Evolutionary conservation across 164 flowering plant genomes (phyloP), one percentile per base, ranked within the genome.

Genomic region (Vitis cinerea): DNA sequence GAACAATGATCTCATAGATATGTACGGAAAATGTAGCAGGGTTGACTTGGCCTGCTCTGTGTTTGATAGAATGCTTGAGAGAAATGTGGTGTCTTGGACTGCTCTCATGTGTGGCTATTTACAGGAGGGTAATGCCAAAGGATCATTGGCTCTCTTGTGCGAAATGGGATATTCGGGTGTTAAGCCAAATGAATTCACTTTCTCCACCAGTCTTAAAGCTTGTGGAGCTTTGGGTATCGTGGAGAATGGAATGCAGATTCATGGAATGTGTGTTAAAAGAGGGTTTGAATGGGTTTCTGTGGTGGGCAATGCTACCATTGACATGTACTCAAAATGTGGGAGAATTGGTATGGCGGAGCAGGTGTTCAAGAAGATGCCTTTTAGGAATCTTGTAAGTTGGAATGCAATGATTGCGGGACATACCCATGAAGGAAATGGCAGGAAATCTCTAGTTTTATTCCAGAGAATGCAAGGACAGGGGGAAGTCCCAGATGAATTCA

Each of bases 1-100:
- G 56, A 77, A 68, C 78, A 88, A 84, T 80, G 83, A 85, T 67
- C 85, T 93, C 9, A 76, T 91, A 27, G 86, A 81, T 63, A 81
- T 91, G 89, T 89, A 93, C 66, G 81, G 78, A 12, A 93, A 93
- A 78, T 91, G 92, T 75, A 72, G 81, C 2, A 74, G 73, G 72
- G 30, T 74, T 59, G 82, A 75, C 23, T 10, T 64, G 49, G 92
- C 95, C 17, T 66, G 61, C 64, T 16, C 3, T 4, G 83, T 90
- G 80, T 93, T 93, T 53, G 90, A 88, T 71, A 75, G 61, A 84
- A 90, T 91, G 95, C 86, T 66, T 60, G 80, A 84, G 4, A 87
- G 87, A 77, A 88, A 91, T 74, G 92, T 88, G 4, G 97, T 93
- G 48, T 82, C 95, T 29, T 93, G 95, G 97, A 93, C 98, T 13